phyloP scores from a whole-genome alignment of 768 basidiomycete genomes.

The Basidioascus undulatus region DNA sequence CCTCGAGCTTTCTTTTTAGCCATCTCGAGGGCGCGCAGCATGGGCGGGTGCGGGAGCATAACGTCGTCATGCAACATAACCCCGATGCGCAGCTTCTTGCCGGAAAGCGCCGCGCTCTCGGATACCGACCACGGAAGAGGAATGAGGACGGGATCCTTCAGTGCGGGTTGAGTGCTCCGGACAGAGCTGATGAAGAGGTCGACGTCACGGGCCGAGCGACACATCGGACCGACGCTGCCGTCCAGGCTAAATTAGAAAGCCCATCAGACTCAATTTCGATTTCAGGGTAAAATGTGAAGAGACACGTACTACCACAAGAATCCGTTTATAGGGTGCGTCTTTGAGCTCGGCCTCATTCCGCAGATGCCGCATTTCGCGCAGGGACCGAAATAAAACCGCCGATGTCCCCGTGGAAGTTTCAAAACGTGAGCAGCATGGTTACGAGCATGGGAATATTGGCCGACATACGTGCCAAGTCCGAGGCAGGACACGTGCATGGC shows the following conservation, averaged over 20 bases:
- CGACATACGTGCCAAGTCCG: not conserved
- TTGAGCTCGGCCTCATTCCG: not conserved
- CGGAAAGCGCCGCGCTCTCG: not conserved
- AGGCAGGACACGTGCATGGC: conserved; percentile 3
- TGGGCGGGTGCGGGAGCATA: not conserved
- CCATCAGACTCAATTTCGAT: not conserved
- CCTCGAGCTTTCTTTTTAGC: not conserved
- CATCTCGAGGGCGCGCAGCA: not conserved
- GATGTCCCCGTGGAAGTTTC: not conserved
- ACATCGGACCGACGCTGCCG: not conserved
- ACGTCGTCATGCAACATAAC: not conserved
- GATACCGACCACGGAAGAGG: not conserved
- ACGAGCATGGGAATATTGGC: not conserved
- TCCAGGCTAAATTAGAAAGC: not conserved
- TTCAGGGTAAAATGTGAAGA: too few species aligned
- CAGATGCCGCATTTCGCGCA: not conserved
- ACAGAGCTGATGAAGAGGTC: not conserved
- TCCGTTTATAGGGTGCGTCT: not conserved
- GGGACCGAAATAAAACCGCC: not conserved
- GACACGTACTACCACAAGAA: not conserved
- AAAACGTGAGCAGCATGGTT: not conserved
- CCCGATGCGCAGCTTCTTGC: not conserved
- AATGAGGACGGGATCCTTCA: not conserved
- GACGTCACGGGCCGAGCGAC: not conserved
- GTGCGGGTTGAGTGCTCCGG: not conserved